Conservation (phyloP, 495 filamentous ascomycete species). For the Lasiosphaeria ovina region DNA sequence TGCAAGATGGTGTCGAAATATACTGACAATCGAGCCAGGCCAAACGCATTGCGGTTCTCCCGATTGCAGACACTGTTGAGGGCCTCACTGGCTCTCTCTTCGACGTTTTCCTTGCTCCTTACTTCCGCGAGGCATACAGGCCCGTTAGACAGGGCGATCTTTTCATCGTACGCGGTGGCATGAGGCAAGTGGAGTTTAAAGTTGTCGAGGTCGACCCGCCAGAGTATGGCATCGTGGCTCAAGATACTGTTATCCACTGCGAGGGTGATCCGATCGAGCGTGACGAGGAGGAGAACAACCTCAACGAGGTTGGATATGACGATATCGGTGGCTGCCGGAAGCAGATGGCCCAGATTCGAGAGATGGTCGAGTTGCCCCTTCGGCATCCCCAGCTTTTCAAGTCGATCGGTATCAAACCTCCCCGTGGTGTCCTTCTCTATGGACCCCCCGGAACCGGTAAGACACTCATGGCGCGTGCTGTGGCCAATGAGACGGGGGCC, state of each 20-base stretch:
- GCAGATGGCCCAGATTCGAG: constrained; percentile 99
- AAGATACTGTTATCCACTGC: constrained; percentile 98
- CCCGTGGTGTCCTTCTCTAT: constrained; percentile 96
- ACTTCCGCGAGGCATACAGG: constrained; percentile 98
- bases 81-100: constrained; percentile 95
- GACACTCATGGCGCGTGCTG: constrained; percentile 96
- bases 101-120: constrained; percentile 98
- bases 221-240: constrained; percentile 96
- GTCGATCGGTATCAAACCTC: constrained; percentile 99
- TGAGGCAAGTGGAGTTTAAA: constrained; percentile 99
- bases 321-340: constrained; percentile 99
- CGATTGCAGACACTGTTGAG: constrained; percentile 97
- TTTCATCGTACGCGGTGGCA: constrained; percentile 94
- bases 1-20: background rate
- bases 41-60: constrained; percentile 97
- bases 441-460: constrained; percentile 98
- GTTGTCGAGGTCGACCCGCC: constrained; percentile 98
- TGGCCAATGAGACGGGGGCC: constrained; percentile 96
- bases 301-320: constrained; percentile 98
- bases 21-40: constrained; percentile 53
- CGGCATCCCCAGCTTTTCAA: constrained; percentile 99
- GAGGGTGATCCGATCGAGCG: constrained; percentile 98
- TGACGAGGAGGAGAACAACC: constrained; percentile 97
- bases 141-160: constrained; percentile 95
- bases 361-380: constrained; percentile 94